Conservation (phyloP, 768 basidiomycete genomes). For the Termitomyces sp. region DNA sequence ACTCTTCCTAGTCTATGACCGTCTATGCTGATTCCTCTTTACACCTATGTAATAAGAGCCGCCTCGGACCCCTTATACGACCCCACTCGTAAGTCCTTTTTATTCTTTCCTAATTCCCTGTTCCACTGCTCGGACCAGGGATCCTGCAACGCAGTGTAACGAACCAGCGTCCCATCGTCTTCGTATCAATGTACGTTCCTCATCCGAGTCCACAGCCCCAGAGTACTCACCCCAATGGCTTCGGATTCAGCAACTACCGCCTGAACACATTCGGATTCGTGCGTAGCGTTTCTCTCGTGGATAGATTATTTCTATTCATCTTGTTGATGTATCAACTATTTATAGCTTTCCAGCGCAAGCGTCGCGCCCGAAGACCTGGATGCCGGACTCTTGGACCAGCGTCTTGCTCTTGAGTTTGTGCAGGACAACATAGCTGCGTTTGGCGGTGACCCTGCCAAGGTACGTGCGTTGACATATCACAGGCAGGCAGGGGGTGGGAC, state of each 20-base stretch:
- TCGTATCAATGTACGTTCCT: constrained; percentile 39
- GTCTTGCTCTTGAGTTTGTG: constrained; percentile 50
- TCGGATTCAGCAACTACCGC: constrained; percentile 41
- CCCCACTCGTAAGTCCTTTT: constrained; percentile 35
- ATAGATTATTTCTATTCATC: not conserved
- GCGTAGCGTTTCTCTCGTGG: constrained; percentile 9
- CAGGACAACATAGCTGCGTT: constrained; percentile 62
- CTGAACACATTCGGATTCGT: constrained; percentile 56
- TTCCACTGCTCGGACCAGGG: constrained; percentile 22
- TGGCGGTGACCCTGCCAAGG: constrained; percentile 58
- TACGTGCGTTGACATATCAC: constrained; percentile 20
- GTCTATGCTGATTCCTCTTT: not conserved
- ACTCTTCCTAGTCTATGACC: not conserved
- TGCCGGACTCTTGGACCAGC: constrained; percentile 56
- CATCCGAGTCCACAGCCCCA: not conserved
- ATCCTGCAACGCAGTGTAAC: constrained; percentile 43
- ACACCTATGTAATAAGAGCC: constrained; percentile 23
- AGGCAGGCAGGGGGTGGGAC: too few relatives aligned
- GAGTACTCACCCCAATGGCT: not conserved
- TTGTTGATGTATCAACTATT: too few relatives aligned
- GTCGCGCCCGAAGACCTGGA: constrained; percentile 47
- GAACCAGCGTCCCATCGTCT: constrained; percentile 47
- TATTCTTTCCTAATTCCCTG: not conserved
- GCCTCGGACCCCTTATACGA: constrained; percentile 35
- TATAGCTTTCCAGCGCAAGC: constrained; percentile 39